Evolutionary conservation across 441 rosid genomes (phyloP), one percentile per base, ranked within the genome.

Genomic region (Erodium trifolium): DNA sequence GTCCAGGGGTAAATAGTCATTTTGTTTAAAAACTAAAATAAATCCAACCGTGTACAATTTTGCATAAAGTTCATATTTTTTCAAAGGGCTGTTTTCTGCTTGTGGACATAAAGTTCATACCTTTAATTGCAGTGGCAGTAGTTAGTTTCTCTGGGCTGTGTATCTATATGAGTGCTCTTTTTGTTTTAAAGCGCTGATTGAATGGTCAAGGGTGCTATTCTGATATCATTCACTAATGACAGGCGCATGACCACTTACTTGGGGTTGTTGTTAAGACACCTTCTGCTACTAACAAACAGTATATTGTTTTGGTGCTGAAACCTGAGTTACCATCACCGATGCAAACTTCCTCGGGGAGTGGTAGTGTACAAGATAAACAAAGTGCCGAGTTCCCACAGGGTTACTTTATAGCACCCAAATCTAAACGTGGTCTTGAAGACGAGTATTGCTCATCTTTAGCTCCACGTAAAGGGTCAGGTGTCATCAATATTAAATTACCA

Each of bases 201-300:
- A 53, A 18, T 63, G 16, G 31, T 31, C 49, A 47, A 34, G 60
- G 64, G 11, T 71, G 72, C 68, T 73, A 67, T 70, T 34, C 62
- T 39, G 66, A 11, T 77, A 59, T 66, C n/a, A 69, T 74, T 75
- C 35, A 70, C 60, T 63, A 72, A 72, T 69, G 66, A 59, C 93
- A 90, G 94, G 90, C 70, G 47, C 86, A 83, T 78, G 97, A 88
- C 75, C 92, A 88, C 82, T 85, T 88, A 67, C 91, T 94, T 43
- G 99, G 99, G 78, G 96, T 86, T 64, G 82, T 92, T 64, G 77
- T 94, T 77, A 87, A 85, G 86, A 75, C 81, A 73, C 69, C 83
- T 77, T 73, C 88, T 68, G 16, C 63, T 75, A 78, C 47, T 72
- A 75, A 82, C 75, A 88, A 82, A 70, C 94, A 87, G 76, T 83